phyloP scores from a whole-genome alignment of 768 basidiomycete species.

The Fistulinella prunicolor region DNA sequence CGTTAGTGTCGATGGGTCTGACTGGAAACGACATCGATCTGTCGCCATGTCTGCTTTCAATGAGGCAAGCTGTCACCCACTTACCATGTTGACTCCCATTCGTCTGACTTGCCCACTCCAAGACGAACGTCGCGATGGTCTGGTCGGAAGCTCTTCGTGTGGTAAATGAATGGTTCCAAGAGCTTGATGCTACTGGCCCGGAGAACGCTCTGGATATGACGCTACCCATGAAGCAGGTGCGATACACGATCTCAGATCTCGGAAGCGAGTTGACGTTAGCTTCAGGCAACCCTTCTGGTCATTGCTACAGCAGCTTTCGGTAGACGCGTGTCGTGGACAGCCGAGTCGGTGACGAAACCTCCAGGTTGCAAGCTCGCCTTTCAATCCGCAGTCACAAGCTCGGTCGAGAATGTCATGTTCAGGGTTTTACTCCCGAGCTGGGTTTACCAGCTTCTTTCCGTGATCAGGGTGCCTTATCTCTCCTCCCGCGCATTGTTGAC shows the following conservation, averaged over 20 bases:
- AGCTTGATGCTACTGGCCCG: slow-evolving; percentile 29
- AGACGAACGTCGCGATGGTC: slow-evolving; percentile 47
- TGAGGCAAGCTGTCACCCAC: slow-evolving; percentile 33
- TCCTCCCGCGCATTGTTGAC: slow-evolving; percentile 31
- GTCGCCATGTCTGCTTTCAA: slow-evolving; percentile 50
- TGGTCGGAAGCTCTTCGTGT: slow-evolving; percentile 45
- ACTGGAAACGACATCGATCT: slow-evolving; percentile 48
- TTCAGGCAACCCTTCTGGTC: slow-evolving; percentile 37
- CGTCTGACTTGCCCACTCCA: background rate
- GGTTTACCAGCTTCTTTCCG: slow-evolving; percentile 24
- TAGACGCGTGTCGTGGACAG: slow-evolving; percentile 32
- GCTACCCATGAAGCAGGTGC: slow-evolving; percentile 14
- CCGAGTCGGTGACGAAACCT: slow-evolving; percentile 25
- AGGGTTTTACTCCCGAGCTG: slow-evolving; percentile 35
- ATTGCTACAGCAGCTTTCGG: slow-evolving; percentile 45
- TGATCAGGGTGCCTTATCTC: slow-evolving; percentile 35
- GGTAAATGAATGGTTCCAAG: slow-evolving; percentile 41
- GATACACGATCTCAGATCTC: background rate
- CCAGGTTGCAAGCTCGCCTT: slow-evolving; percentile 36
- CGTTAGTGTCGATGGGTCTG: slow-evolving; percentile 38
- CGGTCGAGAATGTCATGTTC: slow-evolving; percentile 24
- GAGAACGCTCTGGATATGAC: slow-evolving; percentile 22
- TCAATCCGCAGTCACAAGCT: slow-evolving; percentile 31
- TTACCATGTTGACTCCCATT: background rate
- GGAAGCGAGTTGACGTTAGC: background rate